Percentiles rank a stretch among this genome's conserved stretches.
These are phyloP conservation scores for Kurtzmaniella quercitrusa DNA, from an alignment of 1,139 yeast genomes.

Conservation along the genomic window DNA sequence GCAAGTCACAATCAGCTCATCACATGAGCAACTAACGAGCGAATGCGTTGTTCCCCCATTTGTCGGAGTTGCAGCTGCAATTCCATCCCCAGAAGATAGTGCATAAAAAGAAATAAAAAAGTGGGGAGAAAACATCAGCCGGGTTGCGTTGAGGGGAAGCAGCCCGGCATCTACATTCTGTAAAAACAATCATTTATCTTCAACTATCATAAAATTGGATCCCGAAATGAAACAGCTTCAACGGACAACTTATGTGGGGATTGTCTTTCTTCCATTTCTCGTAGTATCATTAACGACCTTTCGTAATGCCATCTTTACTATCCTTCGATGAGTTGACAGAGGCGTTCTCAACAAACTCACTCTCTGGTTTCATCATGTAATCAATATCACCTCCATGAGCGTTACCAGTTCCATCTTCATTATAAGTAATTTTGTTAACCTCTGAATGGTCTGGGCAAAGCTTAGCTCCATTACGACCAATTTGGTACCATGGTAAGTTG, in stretches of 20 bases:
- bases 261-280: not conserved
- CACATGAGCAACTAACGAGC: not conserved
- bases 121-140: not conserved
- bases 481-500: conserved; percentile 54
- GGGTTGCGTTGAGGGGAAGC: not conserved
- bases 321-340: not conserved
- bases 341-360: conserved; percentile 3
- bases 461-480: conserved; percentile 49
- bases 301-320: not conserved
- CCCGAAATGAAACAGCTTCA: too few species aligned
- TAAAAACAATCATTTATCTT: not conserved
- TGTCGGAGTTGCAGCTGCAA: not conserved
- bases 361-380: conserved; percentile 7
- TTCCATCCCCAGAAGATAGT: not conserved
- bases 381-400: conserved; percentile 14
- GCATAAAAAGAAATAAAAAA: not conserved
- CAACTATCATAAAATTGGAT: too few species aligned
- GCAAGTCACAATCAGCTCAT: not conserved
- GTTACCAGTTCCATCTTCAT: conserved; percentile 11
- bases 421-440: conserved; percentile 26
- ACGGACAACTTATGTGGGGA: not conserved
- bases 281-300: not conserved
- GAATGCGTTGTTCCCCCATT: not conserved
- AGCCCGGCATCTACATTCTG: not conserved
- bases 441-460: conserved; percentile 54